Base-by-base conservation (phyloP, 805 yeast species). In the Saturnispora galanensis region DNA sequence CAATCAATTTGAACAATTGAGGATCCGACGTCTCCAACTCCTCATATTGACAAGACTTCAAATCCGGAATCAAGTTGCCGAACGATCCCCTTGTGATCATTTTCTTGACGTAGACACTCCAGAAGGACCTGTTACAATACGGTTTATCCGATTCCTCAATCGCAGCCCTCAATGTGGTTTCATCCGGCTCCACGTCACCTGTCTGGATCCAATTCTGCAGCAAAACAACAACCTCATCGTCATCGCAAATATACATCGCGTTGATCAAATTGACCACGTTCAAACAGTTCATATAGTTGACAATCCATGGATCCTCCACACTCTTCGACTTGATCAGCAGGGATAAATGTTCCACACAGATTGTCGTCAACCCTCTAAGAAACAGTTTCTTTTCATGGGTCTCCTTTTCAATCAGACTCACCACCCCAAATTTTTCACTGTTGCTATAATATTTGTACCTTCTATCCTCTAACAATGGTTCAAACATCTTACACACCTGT, bases 131-230 rank as follows among this genome's bases (percentile, higher is more conserved):
- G 51, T 70, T 78, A 44, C 56, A 54, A 56, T 68, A 74, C 8
- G 78, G 79, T 30, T 52, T 44, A 38, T 57, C 63, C 1, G 68
- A 73, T 16, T 60, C 63, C 30, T 57, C 56, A 53, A 71, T 60
- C 9, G 73, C 72, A 37, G 60, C 66, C 42, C 76, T 72, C 4
- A 74, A 66, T 30, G 73, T 59, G 26, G 70, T 74, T 15, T 67
- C 66, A 47, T 71, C 76, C 1, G 89, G 89, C 51, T 76, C 74
- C 5, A 81, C 78, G 56, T 82, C 85, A 29, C 81, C 78, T 45
- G 76, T 69, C 55, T 84, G 84, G 21, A 81, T 67, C 93, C 93
- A 84, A 39, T 68, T 70, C 12, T 71, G 60, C 31, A 79, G 59
- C 34, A 68, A 56, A 39, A 66, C 65, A 29, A 79, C 70, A 50